Percentiles rank a stretch among this genome's conserved stretches.
phyloP scores from a whole-genome alignment of 352 stramenopile species.

The Globisporangium nunn region DNA sequence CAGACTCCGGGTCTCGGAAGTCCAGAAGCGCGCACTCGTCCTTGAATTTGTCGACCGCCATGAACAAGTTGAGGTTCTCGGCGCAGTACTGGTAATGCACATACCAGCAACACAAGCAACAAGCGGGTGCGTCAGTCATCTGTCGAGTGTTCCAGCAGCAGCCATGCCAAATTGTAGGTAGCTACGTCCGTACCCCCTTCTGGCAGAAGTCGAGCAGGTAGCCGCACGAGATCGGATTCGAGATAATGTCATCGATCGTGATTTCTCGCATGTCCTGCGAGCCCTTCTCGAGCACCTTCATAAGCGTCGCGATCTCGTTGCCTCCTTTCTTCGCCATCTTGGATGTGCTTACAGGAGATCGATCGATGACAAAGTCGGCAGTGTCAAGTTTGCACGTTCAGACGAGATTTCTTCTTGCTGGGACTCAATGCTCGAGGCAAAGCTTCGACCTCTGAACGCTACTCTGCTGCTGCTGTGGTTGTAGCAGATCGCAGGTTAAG shows the following conservation, averaged over 20 bases:
- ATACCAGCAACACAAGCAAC: not conserved
- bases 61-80: constrained; percentile 85
- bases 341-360: too few species aligned
- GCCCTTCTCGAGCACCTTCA: constrained; percentile 62
- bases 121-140: too few species aligned
- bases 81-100: constrained; percentile 48
- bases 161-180: constrained; percentile 1
- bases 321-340: constrained; percentile 60
- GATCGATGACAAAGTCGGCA: too few species aligned
- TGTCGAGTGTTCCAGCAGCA: too few species aligned
- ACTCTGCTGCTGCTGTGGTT: too few species aligned
- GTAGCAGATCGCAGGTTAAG: too few species aligned
- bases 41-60: constrained; percentile 85
- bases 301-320: constrained; percentile 63
- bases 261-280: constrained; percentile 72
- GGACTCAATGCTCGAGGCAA: too few species aligned
- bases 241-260: constrained; percentile 80
- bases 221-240: constrained; percentile 77
- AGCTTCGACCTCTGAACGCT: too few species aligned
- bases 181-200: constrained; percentile 77
- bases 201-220: constrained; percentile 85
- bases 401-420: too few species aligned
- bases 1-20: constrained; percentile 71
- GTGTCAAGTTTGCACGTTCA: too few species aligned
- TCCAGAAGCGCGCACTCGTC: constrained; percentile 71